Evolutionary conservation across 2,329 filamentous ascomycete genomes (phyloP).

Genomic region (Pseudogymnoascus sp.): DNA sequence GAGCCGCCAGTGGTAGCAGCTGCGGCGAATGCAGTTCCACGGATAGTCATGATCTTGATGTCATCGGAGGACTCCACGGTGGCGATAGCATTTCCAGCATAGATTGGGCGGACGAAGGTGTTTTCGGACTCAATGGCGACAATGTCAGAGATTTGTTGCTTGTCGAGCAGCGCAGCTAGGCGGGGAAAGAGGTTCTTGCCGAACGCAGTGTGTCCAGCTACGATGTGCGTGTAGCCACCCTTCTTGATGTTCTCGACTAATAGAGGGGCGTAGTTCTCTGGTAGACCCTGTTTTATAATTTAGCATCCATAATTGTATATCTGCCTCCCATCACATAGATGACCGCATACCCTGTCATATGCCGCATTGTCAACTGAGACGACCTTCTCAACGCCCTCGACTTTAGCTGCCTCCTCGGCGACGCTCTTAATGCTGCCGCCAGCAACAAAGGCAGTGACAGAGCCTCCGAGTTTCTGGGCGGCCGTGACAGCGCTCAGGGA

Average conservation of each 20-base stretch:
- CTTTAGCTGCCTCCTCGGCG: constrained; percentile 79
- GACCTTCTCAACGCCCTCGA: constrained; percentile 85
- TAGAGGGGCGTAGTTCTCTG: constrained; percentile 90
- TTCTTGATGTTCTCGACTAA: constrained; percentile 96
- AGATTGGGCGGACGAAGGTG: constrained; percentile 93
- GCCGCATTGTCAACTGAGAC: constrained; percentile 79
- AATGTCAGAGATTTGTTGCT: constrained; percentile 90
- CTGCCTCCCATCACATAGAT: not conserved
- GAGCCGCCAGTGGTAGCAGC: constrained; percentile 64
- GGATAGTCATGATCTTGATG: constrained; percentile 84
- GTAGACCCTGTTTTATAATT: constrained; percentile 54
- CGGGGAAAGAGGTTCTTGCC: constrained; percentile 92
- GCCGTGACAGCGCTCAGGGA: constrained; percentile 82
- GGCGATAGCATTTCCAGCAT: constrained; percentile 93
- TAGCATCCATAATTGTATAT: constrained; percentile 11
- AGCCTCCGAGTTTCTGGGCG: constrained; percentile 75
- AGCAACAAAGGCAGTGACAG: constrained; percentile 80
- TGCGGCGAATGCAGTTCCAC: constrained; percentile 82
- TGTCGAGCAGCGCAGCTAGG: constrained; percentile 82
- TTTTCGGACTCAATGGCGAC: constrained; percentile 80
- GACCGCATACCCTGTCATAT: constrained; percentile 72
- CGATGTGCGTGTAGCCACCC: constrained; percentile 83
- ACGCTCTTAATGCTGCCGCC: constrained; percentile 67
- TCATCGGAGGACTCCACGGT: constrained; percentile 85
- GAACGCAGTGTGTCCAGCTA: constrained; percentile 88